A percentile compares a stretch with the other conserved stretches of the same genome.
Evolutionary conservation across 768 basidiomycete species (phyloP).

Genomic region (Gloeophyllum trabeum): DNA sequence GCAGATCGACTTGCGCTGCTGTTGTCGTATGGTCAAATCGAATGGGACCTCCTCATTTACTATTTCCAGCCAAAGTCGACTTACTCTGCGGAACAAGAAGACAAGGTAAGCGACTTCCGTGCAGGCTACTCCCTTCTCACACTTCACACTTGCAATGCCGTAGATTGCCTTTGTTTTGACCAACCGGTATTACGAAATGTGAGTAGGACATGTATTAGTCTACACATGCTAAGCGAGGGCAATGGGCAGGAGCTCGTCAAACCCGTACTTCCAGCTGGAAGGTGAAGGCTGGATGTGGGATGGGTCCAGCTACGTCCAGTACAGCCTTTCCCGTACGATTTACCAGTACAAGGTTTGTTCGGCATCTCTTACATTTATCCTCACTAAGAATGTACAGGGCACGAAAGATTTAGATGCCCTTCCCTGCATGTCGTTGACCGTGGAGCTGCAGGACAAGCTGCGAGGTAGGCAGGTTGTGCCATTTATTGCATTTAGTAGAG

Average conservation of each 20-base stretch:
- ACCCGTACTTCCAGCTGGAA: not conserved
- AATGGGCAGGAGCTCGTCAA: not conserved
- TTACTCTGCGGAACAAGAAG: constrained; percentile 2
- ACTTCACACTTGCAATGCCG: not conserved
- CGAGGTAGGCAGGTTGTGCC: constrained; percentile 3
- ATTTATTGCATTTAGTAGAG: not conserved
- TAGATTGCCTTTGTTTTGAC: not conserved
- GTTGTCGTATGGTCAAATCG: constrained; percentile 8
- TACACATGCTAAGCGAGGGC: not conserved
- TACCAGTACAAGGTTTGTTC: not conserved
- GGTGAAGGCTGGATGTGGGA: not conserved
- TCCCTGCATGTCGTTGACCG: constrained; percentile 6
- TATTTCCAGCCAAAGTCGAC: constrained; percentile 4
- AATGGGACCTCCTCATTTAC: constrained; percentile 10
- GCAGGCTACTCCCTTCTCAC: too few species aligned
- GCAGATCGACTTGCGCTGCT: constrained; percentile 7
- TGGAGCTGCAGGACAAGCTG: constrained; percentile 4
- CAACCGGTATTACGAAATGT: not conserved
- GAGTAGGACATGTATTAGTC: not conserved
- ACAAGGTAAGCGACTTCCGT: not conserved
- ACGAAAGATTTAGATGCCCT: constrained; percentile 3
- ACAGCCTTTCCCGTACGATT: not conserved
- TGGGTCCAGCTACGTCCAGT: not conserved
- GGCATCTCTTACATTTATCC: constrained; percentile 1
- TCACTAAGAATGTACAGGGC: constrained; percentile 9